Conservation (phyloP, 1,284 basidiomycete species). For the Pholiota adiposa region DNA sequence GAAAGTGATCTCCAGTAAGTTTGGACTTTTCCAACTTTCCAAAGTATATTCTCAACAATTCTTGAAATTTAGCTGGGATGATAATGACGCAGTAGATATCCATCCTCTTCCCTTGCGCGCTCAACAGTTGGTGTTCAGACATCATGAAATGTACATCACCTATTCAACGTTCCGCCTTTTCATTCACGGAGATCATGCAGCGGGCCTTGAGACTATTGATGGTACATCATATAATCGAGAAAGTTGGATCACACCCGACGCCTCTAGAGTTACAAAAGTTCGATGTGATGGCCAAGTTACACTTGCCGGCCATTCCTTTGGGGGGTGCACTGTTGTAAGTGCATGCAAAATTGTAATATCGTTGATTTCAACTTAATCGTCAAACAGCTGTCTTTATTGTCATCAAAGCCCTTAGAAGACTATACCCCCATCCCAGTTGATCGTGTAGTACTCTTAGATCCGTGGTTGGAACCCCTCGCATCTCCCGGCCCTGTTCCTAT, state of each 20-base stretch:
- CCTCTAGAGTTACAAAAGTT: constrained; percentile 34
- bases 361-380: not conserved
- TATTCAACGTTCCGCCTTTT: constrained; percentile 49
- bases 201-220: constrained; percentile 40
- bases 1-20: constrained; percentile 57
- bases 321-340: constrained; percentile 72
- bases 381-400: constrained; percentile 56
- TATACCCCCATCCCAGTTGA: constrained; percentile 53
- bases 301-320: constrained; percentile 78
- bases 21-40: not conserved
- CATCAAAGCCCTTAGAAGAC: constrained; percentile 45
- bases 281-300: constrained; percentile 48
- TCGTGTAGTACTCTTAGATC: constrained; percentile 68
- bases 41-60: not conserved
- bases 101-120: constrained; percentile 52
- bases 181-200: constrained; percentile 33
- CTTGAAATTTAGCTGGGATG: constrained; percentile 32
- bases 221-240: constrained; percentile 40
- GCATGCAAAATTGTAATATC: constrained; percentile 14
- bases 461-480: constrained; percentile 78
- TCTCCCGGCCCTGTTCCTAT: constrained; percentile 52
- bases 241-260: constrained; percentile 44
- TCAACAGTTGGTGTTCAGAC: constrained; percentile 70
- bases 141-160: constrained; percentile 66
- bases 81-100: constrained; percentile 28